These are phyloP conservation scores for Gymnopus androsaceus DNA, from an alignment of 1,284 basidiomycete genomes.

Conservation along the genomic window DNA sequence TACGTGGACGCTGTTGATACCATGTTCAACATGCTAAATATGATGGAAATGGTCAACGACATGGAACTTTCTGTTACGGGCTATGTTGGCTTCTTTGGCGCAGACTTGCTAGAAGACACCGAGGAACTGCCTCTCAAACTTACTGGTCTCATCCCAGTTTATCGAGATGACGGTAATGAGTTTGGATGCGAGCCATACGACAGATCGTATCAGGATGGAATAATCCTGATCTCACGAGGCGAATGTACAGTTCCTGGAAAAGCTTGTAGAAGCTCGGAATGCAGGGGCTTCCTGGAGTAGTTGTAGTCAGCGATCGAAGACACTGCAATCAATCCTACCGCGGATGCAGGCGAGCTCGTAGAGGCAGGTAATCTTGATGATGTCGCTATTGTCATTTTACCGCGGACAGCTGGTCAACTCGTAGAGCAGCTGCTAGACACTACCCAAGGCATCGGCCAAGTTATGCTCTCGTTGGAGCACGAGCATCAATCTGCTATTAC, in stretches of 20 bases:
- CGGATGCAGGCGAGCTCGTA: slow-evolving; percentile 55
- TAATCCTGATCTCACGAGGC: slow-evolving; percentile 66
- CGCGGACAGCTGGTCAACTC: slow-evolving; percentile 49
- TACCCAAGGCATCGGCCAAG: slow-evolving; percentile 50
- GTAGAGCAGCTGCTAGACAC: slow-evolving; percentile 57
- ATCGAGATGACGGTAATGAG: slow-evolving; percentile 49
- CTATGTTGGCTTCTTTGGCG: slow-evolving; percentile 73
- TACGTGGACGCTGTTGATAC: slow-evolving; percentile 54
- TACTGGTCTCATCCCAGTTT: slow-evolving; percentile 52
- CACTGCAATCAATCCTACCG: slow-evolving; percentile 64
- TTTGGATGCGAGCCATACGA: slow-evolving; percentile 63
- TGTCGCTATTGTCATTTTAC: slow-evolving; percentile 62
- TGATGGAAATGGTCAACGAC: slow-evolving; percentile 32
- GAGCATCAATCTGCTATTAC: slow-evolving; percentile 34
- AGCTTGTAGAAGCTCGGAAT: slow-evolving; percentile 63
- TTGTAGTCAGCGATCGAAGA: slow-evolving; percentile 73
- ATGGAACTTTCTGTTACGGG: slow-evolving; percentile 55
- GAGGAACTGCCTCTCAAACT: slow-evolving; percentile 45
- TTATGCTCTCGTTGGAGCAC: slow-evolving; percentile 53
- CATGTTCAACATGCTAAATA: slow-evolving; percentile 35
- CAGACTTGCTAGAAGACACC: slow-evolving; percentile 49
- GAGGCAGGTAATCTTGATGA: slow-evolving; percentile 59
- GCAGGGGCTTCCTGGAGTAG: slow-evolving; percentile 74
- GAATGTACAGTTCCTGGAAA: slow-evolving; percentile 83
- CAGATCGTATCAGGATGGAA: slow-evolving; percentile 46